Percentiles rank a stretch among this genome's conserved stretches.
phyloP scores from a whole-genome alignment of 306 rosid species.

The Mimosa bimucronata region DNA sequence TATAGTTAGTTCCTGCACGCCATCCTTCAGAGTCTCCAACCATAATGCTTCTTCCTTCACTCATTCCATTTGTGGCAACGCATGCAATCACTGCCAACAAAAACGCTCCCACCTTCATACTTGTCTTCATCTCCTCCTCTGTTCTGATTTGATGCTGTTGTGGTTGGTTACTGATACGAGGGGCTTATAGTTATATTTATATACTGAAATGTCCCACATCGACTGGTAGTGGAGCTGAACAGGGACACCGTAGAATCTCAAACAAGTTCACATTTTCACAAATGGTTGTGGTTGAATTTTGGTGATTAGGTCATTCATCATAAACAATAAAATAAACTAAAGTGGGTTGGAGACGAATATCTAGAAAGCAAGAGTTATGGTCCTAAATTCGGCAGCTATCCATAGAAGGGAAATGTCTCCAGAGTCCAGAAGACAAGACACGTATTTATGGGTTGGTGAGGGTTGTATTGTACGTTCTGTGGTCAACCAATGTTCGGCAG shows the following conservation, averaged over 20 bases:
- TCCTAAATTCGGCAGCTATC: conserved; percentile 31
- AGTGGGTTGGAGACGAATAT: neutral
- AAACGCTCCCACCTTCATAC: neutral
- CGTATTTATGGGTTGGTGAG: conserved; percentile 24
- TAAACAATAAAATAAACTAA: neutral
- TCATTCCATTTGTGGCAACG: conserved; percentile 11
- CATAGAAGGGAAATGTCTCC: conserved; percentile 18
- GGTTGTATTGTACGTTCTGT: neutral
- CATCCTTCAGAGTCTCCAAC: conserved; percentile 78
- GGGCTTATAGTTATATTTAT: conserved; percentile 2
- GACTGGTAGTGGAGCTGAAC: neutral
- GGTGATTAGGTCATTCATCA: conserved; percentile 10
- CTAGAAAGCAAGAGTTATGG: conserved; percentile 14
- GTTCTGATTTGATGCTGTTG: neutral
- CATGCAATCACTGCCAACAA: conserved; percentile 38
- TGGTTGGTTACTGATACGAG: neutral
- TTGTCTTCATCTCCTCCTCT: conserved; percentile 23
- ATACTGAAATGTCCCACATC: conserved; percentile 28
- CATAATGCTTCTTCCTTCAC: conserved; percentile 47
- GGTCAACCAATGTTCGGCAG: neutral
- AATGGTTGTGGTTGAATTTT: conserved; percentile 3
- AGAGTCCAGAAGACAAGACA: neutral
- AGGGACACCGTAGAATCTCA: neutral
- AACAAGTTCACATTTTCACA: conserved; percentile 26
- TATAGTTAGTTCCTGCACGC: conserved; percentile 69